phyloP scores from a whole-genome alignment of 2,329 filamentous ascomycete genomes.

The Penicillium sp. region DNA sequence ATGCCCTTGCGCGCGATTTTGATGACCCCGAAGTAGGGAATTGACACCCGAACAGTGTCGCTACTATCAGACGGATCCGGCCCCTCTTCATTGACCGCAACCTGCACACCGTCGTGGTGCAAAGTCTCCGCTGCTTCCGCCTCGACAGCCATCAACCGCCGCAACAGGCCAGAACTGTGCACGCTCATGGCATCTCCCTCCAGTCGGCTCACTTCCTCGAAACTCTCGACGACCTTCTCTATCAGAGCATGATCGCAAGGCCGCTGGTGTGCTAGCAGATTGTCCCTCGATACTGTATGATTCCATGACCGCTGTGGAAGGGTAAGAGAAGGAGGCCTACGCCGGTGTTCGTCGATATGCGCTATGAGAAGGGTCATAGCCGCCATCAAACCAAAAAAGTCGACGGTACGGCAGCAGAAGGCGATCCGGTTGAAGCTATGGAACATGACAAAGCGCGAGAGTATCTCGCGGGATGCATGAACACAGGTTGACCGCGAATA shows the following conservation, averaged over 20 bases:
- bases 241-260: conserved; percentile 43
- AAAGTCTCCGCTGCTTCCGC: conserved; percentile 4
- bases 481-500: conserved; percentile 54
- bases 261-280: conserved; percentile 39
- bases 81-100: background rate
- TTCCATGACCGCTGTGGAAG: background rate
- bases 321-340: background rate
- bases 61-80: background rate
- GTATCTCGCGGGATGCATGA: conserved; percentile 53
- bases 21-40: background rate
- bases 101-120: background rate
- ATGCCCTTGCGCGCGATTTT: background rate
- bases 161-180: conserved; percentile 21
- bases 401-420: conserved; percentile 26
- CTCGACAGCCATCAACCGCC: conserved; percentile 22
- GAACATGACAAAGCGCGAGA: conserved; percentile 52
- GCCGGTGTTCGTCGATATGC: conserved; percentile 25
- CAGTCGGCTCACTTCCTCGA: conserved; percentile 30
- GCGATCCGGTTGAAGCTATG: conserved; percentile 33
- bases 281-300: background rate
- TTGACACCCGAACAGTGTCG: background rate
- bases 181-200: conserved; percentile 33
- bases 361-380: conserved; percentile 25
- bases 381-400: conserved; percentile 30
- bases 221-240: conserved; percentile 38